Percentiles rank a stretch among this genome's conserved stretches.
phyloP scores from a whole-genome alignment of 306 rosid species.

The Trifolium repens region DNA sequence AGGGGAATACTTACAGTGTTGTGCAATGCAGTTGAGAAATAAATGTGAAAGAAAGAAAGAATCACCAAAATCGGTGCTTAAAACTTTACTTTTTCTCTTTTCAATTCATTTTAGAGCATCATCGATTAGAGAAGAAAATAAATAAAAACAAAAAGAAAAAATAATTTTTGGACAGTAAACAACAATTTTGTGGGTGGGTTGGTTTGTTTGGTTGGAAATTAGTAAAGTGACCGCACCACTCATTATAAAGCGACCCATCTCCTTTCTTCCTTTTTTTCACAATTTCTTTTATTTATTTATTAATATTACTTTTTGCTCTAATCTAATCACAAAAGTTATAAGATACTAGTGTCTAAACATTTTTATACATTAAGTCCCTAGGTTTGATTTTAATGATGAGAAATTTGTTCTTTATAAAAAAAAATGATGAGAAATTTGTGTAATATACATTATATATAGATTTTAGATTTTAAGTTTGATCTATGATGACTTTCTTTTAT shows the following conservation, averaged over 20 bases:
- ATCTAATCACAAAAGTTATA: no score
- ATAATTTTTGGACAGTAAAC: neutral
- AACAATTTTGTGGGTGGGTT: conserved; percentile 42
- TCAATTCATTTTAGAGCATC: neutral
- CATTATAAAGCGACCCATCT: conserved; percentile 47
- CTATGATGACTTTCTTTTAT: no score
- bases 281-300: neutral
- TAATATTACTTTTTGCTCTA: neutral
- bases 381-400: no score
- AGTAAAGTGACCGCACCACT: conserved; percentile 52
- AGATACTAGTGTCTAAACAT: no score
- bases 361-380: no score
- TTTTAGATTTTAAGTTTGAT: no score
- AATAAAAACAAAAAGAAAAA: neutral
- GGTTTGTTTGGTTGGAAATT: conserved; percentile 44
- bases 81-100: conserved; percentile 1
- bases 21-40: conserved; percentile 37
- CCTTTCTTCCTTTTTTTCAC: neutral
- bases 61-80: conserved; percentile 12
- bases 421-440: no score
- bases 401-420: no score
- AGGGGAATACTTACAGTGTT: conserved; percentile 47
- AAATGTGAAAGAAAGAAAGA: neutral
- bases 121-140: neutral
- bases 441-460: no score